phyloP scores from a whole-genome alignment of 257 asterid species.

The Fraxinus quadrangulata region DNA sequence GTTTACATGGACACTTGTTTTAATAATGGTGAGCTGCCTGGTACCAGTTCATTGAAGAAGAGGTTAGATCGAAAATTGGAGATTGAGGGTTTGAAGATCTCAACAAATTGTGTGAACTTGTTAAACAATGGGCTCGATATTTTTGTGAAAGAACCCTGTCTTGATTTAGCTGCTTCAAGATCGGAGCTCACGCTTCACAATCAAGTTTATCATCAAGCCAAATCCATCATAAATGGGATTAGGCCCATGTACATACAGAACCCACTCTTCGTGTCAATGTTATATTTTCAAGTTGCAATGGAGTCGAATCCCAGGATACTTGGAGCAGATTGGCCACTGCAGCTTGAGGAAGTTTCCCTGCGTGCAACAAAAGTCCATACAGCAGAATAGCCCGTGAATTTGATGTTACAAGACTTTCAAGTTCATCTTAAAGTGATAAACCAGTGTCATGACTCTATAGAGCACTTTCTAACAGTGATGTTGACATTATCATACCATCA shows the following conservation, averaged over 20 bases:
- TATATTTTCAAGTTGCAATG: constrained; percentile 56
- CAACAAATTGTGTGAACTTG: constrained; percentile 52
- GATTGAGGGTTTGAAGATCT: constrained; percentile 47
- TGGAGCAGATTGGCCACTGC: constrained; percentile 66
- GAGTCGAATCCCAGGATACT: constrained; percentile 52
- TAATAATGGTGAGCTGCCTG: constrained; percentile 48
- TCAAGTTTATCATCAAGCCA: constrained; percentile 32
- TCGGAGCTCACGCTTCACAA: constrained; percentile 30
- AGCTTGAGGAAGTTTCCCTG: constrained; percentile 50
- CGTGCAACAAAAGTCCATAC: constrained; percentile 38
- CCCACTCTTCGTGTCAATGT: constrained; percentile 41
- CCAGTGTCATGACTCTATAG: constrained; percentile 28
- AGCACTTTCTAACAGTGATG: constrained; percentile 32
- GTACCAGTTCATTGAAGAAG: constrained; percentile 45
- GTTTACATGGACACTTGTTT: constrained; percentile 42
- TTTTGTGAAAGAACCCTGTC: constrained; percentile 53
- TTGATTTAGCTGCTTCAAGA: constrained; percentile 49
- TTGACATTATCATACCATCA: constrained; percentile 35
- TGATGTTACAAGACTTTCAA: background rate
- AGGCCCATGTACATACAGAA: constrained; percentile 31
- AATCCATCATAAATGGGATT: constrained; percentile 30
- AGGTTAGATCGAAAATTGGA: constrained; percentile 52
- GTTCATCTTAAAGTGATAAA: constrained; percentile 32
- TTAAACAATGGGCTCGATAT: constrained; percentile 60
- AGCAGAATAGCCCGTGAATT: constrained; percentile 25